These are phyloP conservation scores for Violaceomyces palustris DNA, from an alignment of 1,284 basidiomycete species.

Conservation along the genomic window DNA sequence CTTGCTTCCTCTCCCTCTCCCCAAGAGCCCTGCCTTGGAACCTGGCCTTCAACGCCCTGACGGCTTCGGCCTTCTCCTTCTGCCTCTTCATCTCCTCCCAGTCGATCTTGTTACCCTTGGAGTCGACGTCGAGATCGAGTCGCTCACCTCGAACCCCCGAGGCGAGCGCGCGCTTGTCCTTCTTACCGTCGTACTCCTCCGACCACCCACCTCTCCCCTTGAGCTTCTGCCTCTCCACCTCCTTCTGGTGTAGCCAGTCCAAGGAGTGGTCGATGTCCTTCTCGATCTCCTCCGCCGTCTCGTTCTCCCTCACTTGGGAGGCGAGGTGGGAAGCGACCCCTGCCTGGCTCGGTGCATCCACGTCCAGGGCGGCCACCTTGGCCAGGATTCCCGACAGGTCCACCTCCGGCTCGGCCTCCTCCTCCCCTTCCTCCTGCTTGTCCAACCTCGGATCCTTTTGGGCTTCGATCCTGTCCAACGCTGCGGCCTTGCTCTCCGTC, in stretches of 20 bases:
- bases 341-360: conserved; percentile 16
- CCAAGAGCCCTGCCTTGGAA: conserved; percentile 30
- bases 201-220: not conserved
- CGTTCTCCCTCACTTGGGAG: conserved; percentile 13
- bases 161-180: conserved; percentile 1
- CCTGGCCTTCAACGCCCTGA: conserved; percentile 28
- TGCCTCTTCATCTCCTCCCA: conserved; percentile 24
- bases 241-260: conserved; percentile 30
- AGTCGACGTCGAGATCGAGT: conserved; percentile 5
- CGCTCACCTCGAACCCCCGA: not conserved
- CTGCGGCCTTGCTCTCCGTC: conserved; percentile 35
- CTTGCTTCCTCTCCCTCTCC: conserved; percentile 8
- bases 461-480: conserved; percentile 26
- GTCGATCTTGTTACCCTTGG: conserved; percentile 21
- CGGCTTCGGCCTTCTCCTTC: conserved; percentile 41
- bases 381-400: conserved; percentile 39
- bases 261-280: conserved; percentile 42
- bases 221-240: conserved; percentile 2
- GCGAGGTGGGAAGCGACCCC: conserved; percentile 14
- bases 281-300: conserved; percentile 30
- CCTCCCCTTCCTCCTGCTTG: conserved; percentile 16
- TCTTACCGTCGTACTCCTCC: not conserved
- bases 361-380: conserved; percentile 31
- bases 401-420: conserved; percentile 46
- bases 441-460: conserved; percentile 20